Base-by-base conservation (phyloP, 2,329 filamentous ascomycete species). In the Alternaria sp. region DNA sequence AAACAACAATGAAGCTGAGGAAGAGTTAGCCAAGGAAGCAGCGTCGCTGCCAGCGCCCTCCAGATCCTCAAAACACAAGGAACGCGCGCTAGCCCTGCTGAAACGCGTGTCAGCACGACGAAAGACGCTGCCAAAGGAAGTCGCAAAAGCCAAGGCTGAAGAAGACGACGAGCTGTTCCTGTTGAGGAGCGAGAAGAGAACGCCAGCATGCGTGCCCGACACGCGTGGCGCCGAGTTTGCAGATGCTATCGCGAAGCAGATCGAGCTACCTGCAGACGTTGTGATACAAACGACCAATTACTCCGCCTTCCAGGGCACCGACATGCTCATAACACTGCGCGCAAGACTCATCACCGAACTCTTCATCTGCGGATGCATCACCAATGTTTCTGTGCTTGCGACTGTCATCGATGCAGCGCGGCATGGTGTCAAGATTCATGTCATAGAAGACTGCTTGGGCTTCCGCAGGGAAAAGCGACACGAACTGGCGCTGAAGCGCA, bases 391-490 rank as follows among this genome's bases (percentile, higher is more conserved):
- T 30, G 90, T 98, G 50, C 94, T 96, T 76, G 95, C 96, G 8
- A 97, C 95, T 1, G 94, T 94, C 4, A 85, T 97, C 66, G 96
- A 97, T 75, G 96, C 95, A 11, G 94, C 93, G 2, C 88, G 91
- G 20, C 92, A 97, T 78, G 96, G 94, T 5, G 89, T 97, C 73
- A 85, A 88, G n/a, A 93, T 97, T 73, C 96, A 92, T 6, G 84
- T 98, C 12, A 84, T 98, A 43, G 90, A 96, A 56, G 94, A 98
- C 77, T 97, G 94, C 78, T 88, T 97, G 59, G 94, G 94, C 11
- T 97, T 90, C 74, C 88, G 92, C 50, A 89, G 85, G 70, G 87
- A 89, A 61, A 79, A 83, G 18, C 88, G 93, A 46, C 93, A 97
- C 71, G 83, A 87, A 47, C 84, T 88, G 67, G 91, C 94, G 0